Conservation (phyloP, 2,329 filamentous ascomycete species). For the Pseudonectria buxi region DNA sequence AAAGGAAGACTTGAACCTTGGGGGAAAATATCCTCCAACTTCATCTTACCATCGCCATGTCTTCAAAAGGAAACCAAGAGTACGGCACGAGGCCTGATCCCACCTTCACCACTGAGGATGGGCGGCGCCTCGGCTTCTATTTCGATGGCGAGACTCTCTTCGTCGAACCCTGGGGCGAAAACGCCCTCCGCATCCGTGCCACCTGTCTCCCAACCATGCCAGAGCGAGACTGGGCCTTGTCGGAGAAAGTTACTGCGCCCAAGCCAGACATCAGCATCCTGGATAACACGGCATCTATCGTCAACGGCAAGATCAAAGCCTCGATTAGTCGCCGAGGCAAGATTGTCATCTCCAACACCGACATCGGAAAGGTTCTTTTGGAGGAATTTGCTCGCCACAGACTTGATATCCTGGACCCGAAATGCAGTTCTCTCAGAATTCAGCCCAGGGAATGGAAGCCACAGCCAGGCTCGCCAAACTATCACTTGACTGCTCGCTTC, state of each 20-base stretch:
- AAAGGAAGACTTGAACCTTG: too few species aligned
- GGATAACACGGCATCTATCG: slow-evolving; percentile 15
- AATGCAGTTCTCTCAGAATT: slow-evolving; percentile 50
- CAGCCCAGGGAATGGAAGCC: slow-evolving; percentile 53
- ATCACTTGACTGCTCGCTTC: slow-evolving; percentile 51
- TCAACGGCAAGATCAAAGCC: slow-evolving; percentile 27
- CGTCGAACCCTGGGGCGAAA: slow-evolving; percentile 42
- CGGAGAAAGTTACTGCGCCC: slow-evolving; percentile 4
- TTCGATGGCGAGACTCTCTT: slow-evolving; percentile 41
- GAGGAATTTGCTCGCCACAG: slow-evolving; percentile 27
- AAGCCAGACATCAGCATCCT: slow-evolving; percentile 13
- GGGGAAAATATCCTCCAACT: too few species aligned
- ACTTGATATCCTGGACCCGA: slow-evolving; percentile 44
- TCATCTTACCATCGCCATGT: too few species aligned
- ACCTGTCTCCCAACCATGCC: slow-evolving; percentile 33
- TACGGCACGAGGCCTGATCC: slow-evolving; percentile 11
- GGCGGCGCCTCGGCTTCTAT: slow-evolving; percentile 19
- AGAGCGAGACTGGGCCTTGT: slow-evolving; percentile 32
- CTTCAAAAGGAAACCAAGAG: slow-evolving; percentile 7
- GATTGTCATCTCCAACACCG: slow-evolving; percentile 20
- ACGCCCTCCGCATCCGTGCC: slow-evolving; percentile 40
- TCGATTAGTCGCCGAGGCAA: slow-evolving; percentile 23
- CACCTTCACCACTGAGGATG: slow-evolving; percentile 10
- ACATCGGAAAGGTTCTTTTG: slow-evolving; percentile 20
- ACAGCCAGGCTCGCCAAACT: slow-evolving; percentile 41